Evolutionary conservation across 2,329 filamentous ascomycete species (phyloP).

Genomic region (Byssothecium circinans): DNA sequence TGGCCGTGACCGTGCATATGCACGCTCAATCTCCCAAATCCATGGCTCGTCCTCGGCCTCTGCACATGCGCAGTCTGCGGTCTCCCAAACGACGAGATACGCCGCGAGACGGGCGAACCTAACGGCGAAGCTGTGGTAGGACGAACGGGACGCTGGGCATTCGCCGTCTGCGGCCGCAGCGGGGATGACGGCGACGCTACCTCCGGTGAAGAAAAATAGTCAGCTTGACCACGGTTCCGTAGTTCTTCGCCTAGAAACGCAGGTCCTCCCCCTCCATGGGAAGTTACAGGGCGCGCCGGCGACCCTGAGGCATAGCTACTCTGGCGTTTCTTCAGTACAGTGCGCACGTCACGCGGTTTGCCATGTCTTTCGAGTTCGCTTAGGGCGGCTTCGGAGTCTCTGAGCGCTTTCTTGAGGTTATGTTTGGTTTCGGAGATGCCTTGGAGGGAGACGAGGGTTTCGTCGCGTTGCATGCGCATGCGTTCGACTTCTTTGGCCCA

Average conservation of each 20-base stretch:
- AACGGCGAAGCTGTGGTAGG: not conserved
- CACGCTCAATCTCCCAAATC: slow-evolving; percentile 1
- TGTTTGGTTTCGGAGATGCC: slow-evolving; percentile 34
- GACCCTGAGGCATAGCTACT: slow-evolving; percentile 4
- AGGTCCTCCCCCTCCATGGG: too few relatives aligned
- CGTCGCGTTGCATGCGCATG: slow-evolving; percentile 36
- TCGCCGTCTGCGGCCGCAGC: too few relatives aligned
- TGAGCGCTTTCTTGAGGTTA: slow-evolving; percentile 35
- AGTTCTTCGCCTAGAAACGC: too few relatives aligned
- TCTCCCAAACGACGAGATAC: slow-evolving; percentile 13
- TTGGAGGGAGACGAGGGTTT: slow-evolving; percentile 36
- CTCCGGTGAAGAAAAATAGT: too few relatives aligned
- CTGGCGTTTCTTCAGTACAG: slow-evolving; percentile 19
- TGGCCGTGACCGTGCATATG: not conserved
- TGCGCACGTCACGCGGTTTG: slow-evolving; percentile 19
- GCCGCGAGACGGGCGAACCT: not conserved
- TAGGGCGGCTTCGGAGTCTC: slow-evolving; percentile 36
- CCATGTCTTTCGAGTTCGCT: slow-evolving; percentile 31
- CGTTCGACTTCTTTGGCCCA: slow-evolving; percentile 41
- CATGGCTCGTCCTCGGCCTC: slow-evolving; percentile 18
- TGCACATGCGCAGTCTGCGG: slow-evolving; percentile 11
- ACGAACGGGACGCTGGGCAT: too few relatives aligned
- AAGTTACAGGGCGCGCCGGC: not conserved
- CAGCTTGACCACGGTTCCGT: too few relatives aligned
- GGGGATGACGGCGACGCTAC: too few relatives aligned